Evolutionary conservation across 345 rosid species (phyloP).

Genomic region (Hibiscus tridactylites): DNA sequence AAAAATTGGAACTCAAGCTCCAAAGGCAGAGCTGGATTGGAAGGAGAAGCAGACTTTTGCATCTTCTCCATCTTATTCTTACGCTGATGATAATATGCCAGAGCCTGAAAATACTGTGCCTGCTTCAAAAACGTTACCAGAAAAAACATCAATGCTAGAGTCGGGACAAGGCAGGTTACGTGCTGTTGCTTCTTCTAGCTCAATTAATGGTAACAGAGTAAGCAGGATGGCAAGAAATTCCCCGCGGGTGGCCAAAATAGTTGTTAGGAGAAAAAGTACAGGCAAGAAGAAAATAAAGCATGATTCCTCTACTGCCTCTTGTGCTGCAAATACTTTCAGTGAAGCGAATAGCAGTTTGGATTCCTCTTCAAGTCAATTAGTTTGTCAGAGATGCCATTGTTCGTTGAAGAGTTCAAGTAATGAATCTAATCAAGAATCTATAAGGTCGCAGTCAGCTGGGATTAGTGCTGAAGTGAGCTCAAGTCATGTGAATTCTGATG

Average conservation of each 20-base stretch:
- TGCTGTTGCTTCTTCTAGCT: constrained; percentile 27
- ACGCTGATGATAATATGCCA: constrained; percentile 20
- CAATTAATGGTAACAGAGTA: constrained; percentile 28
- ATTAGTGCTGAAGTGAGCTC: constrained; percentile 32
- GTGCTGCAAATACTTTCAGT: constrained; percentile 16
- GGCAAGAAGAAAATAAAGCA: constrained; percentile 51
- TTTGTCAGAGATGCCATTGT: constrained; percentile 84
- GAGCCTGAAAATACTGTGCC: constrained; percentile 23
- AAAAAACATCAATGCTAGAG: constrained; percentile 28
- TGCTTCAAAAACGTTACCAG: constrained; percentile 26
- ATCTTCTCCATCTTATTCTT: constrained; percentile 24
- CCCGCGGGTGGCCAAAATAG: constrained; percentile 49
- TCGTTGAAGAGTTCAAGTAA: constrained; percentile 35
- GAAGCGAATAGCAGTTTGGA: constrained; percentile 24
- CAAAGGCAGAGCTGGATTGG: constrained; percentile 23
- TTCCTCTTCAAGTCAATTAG: constrained; percentile 33
- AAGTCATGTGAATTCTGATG: constrained; percentile 20
- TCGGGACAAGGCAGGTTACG: constrained; percentile 34
- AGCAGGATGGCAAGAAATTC: constrained; percentile 43
- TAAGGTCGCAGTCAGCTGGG: constrained; percentile 13
- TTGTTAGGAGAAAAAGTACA: constrained; percentile 40
- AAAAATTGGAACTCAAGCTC: constrained; percentile 25
- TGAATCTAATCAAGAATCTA: constrained; percentile 31
- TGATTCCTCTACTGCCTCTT: constrained; percentile 23
- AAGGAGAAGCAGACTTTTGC: constrained; percentile 24